Evolutionary conservation across 1,139 yeast genomes (phyloP), one percentile per base, ranked within the genome.

Genomic region (Magnusiomyces paraingens): DNA sequence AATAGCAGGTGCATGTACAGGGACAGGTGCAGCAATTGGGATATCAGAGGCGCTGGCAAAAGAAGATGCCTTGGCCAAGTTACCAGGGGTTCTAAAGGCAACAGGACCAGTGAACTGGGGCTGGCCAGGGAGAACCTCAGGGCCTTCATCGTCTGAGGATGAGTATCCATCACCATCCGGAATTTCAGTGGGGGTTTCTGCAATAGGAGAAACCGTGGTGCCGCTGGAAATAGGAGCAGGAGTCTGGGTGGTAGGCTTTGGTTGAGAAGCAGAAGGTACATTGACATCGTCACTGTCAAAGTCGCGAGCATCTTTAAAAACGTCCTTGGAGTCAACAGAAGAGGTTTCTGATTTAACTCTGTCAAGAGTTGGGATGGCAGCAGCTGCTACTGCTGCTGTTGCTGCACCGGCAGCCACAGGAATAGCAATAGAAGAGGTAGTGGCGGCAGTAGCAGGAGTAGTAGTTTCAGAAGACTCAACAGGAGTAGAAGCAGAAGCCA

Each of bases 41-140:
- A 26, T 26, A 26, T 26, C 32, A 26, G 32, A 26, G 4, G 32
- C 32, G 32, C 32, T 26, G 32, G 32, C 32, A 26, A 26, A 26
- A 4, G 32, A 26, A 8, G 32, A 26, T 5, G 32, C 32, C 32
- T 26, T 26, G 32, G 32, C 32, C 32, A 26, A 26, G 32, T 26
- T 26, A 5, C 32, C 32, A 26, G 32, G 8, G 8, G 32, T 26
- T 26, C 32, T 26, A 26, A 26, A 26, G 8, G 32, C 32, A 5
- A 26, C 32, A 26, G 32, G 32, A 26, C 32, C 32, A 8, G 32
- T 26, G 32, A 26, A 26, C 32, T 26, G 32, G 32, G 32, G 32
- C 32, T 49, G 41, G 35, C 50, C 43, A 18, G 50, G 43, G 4
- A 47, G 29, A 21, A 36, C 32, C 22, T 47, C 43, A 21, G 50